A percentile compares a stretch with the other conserved stretches of the same genome.
Evolutionary conservation across 805 yeast genomes (phyloP).

Genomic region (Candida germanica): DNA sequence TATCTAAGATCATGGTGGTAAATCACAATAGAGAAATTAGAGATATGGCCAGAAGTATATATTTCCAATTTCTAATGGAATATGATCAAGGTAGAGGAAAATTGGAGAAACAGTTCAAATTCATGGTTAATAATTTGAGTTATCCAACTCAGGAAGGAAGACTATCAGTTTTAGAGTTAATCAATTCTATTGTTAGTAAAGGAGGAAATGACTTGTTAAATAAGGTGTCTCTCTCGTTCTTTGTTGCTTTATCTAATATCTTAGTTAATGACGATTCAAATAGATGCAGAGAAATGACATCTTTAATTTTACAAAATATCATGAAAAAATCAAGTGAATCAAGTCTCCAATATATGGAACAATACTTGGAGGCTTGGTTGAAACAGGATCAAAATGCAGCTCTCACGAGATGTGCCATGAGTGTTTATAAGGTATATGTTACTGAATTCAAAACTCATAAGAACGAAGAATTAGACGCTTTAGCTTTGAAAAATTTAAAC

Average conservation of each 20-base stretch:
- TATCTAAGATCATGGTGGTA: conserved; percentile 83
- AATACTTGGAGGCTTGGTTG: conserved; percentile 60
- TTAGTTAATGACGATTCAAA: conserved; percentile 73
- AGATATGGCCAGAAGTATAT: conserved; percentile 78
- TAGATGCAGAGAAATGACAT: conserved; percentile 82
- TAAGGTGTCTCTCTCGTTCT: conserved; percentile 70
- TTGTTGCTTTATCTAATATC: conserved; percentile 76
- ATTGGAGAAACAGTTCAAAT: conserved; percentile 76
- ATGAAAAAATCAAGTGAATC: conserved; percentile 43
- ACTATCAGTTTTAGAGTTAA: conserved; percentile 84
- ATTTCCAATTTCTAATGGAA: conserved; percentile 83
- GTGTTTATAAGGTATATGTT: conserved; percentile 62
- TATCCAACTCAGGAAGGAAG: conserved; percentile 88
- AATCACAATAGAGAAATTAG: conserved; percentile 81
- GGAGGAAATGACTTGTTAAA: conserved; percentile 57
- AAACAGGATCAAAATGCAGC: conserved; percentile 48
- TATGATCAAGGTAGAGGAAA: conserved; percentile 91
- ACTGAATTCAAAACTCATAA: conserved; percentile 43
- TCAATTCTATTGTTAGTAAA: conserved; percentile 66
- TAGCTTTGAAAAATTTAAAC: conserved; percentile 25
- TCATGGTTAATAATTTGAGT: conserved; percentile 72
- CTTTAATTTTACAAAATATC: conserved; percentile 54
- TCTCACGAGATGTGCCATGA: conserved; percentile 71
- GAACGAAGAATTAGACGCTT: conserved; percentile 37
- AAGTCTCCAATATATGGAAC: conserved; percentile 33